Base-by-base conservation (phyloP, 2,329 filamentous ascomycete species). In the Talaromyces marneffei region DNA sequence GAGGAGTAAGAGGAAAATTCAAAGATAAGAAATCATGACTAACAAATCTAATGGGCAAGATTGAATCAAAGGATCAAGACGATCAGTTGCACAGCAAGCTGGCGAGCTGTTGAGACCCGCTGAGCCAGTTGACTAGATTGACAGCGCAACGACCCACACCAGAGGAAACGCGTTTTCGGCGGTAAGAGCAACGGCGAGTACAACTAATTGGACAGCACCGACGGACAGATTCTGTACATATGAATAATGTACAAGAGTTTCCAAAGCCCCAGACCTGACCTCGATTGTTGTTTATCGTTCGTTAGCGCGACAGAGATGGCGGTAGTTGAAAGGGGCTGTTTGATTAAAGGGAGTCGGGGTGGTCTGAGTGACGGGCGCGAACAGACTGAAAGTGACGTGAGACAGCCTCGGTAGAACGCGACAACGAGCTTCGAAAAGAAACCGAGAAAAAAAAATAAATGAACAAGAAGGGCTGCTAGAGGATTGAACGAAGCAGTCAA, bases 141-240 rank as follows among this genome's bases (percentile, higher is more conserved):
- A 56, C 53, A 61, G 54, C 60, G 46, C 60, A 62, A 55, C 60
- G 60, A 59, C 56, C 56, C 60, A 62, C 55, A 55, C 48, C 12
- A 39, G 16, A 50, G 27, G 44, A 40, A 53, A 58, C 60, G 60
- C 57, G 57, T 59, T 25, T n/a, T 52, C 33, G 48, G 35, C 37
- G 44, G 57, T 31, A 59, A 33, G 44, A 39, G 40, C 57, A 29
- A 52, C 25, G 20, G 44, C 25, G 31, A 29, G 23, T 31, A 35
- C 46, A 40, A 44, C 27, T 33, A 42, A 52, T 52, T 53, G 27
- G 48, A 52, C 57, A 37, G 31, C 33, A 40, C 44, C 14, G 40
- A 27, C 23, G 57, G 16, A 29, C 27, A 53, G 25, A 42, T 9
- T n/a, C 25, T 31, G 44, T 29, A 59, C 57, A 53, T 42, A 52